phyloP scores from a whole-genome alignment of 257 asterid species.

The Mitragyna speciosa region DNA sequence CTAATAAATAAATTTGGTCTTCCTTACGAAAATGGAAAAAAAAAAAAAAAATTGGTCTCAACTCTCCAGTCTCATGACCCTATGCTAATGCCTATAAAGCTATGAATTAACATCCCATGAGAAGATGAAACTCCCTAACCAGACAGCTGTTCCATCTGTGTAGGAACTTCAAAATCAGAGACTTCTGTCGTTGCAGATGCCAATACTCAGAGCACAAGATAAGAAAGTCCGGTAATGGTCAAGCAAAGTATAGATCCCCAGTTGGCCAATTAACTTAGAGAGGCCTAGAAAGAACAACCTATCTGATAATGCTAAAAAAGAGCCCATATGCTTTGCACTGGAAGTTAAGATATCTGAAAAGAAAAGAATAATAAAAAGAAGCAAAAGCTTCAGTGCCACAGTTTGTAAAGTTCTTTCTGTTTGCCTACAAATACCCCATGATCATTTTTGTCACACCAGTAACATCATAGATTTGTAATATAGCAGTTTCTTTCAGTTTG shows the following conservation, averaged over 20 bases:
- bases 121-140: background rate
- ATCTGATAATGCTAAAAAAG: constrained; percentile 5
- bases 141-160: background rate
- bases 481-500: background rate
- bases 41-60: too few relatives aligned
- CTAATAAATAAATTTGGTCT: too few relatives aligned
- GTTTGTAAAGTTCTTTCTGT: constrained; percentile 30
- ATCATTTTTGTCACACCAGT: constrained; percentile 2
- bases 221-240: constrained; percentile 35
- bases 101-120: background rate
- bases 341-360: constrained; percentile 49
- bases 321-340: constrained; percentile 46
- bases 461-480: background rate
- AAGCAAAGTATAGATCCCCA: constrained; percentile 60
- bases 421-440: constrained; percentile 52
- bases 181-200: constrained; percentile 25
- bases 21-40: too few relatives aligned
- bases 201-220: constrained; percentile 45
- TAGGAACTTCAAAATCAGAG: background rate
- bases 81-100: too few relatives aligned
- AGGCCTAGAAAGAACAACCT: constrained; percentile 22
- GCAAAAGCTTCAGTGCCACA: constrained; percentile 52
- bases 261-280: constrained; percentile 25
- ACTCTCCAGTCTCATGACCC: too few relatives aligned
- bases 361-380: constrained; percentile 32